These are phyloP conservation scores for Huntiella moniliformis DNA, from an alignment of 2,329 filamentous ascomycete species.

Conservation along the genomic window DNA sequence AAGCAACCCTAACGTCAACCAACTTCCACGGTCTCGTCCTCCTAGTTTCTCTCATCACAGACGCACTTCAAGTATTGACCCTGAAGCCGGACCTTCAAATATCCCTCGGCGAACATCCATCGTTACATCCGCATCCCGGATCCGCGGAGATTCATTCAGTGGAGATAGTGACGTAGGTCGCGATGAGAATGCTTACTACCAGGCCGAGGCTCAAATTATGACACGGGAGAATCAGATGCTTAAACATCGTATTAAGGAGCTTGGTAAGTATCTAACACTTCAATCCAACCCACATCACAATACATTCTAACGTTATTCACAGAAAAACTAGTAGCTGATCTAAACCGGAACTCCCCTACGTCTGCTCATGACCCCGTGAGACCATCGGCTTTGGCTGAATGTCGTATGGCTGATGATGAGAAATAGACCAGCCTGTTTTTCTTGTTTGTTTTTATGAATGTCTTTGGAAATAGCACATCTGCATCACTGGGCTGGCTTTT, in stretches of 20 bases:
- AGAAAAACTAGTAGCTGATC: slow-evolving; percentile 36
- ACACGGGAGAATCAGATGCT: slow-evolving; percentile 71
- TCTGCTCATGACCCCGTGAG: slow-evolving; percentile 26
- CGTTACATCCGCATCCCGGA: slow-evolving; percentile 19
- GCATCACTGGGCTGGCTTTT: too few species aligned
- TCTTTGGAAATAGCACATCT: neutral
- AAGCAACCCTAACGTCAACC: slow-evolving; percentile 16
- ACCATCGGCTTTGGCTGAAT: slow-evolving; percentile 28
- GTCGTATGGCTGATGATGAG: neutral
- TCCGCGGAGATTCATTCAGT: slow-evolving; percentile 39
- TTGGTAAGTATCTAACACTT: slow-evolving; percentile 31
- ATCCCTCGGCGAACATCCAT: too few species aligned
- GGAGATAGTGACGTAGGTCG: slow-evolving; percentile 35
- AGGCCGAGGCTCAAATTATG: slow-evolving; percentile 63
- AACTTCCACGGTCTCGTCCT: slow-evolving; percentile 2
- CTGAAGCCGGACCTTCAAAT: neutral
- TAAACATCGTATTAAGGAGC: slow-evolving; percentile 51
- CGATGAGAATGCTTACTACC: slow-evolving; percentile 63
- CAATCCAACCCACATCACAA: neutral
- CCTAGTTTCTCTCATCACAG: slow-evolving; percentile 25
- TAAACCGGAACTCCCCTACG: slow-evolving; percentile 18
- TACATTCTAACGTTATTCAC: slow-evolving; percentile 12
- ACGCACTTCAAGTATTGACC: slow-evolving; percentile 35
- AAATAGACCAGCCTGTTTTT: neutral
- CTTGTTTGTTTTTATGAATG: neutral